Base-by-base conservation (phyloP, 2,329 filamentous ascomycete species). In the Juglanconis oblonga region DNA sequence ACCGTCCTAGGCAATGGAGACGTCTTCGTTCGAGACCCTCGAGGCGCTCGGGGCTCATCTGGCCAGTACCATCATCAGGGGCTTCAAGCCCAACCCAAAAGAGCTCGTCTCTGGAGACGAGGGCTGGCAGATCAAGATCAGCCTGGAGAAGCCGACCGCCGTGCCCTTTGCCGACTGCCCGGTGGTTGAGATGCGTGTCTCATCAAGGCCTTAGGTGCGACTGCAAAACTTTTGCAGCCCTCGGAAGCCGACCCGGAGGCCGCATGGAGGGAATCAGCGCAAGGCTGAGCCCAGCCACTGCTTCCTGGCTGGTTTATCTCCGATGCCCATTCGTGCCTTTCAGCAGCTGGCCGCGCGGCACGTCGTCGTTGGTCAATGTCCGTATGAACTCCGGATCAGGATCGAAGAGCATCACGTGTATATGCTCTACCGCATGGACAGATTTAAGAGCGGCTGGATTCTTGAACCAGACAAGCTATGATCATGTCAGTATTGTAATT, bases 361-460 rank as follows among this genome's bases (percentile, higher is more conserved):
- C 78, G 75, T 96, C 92, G 11, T 87, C 88, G 42, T 85, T 77
- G 5, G 92, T 97, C 63, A 97, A 81, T 58, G 85, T 77, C 55
- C 78, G 76, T 50, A 97, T 74, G 66, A 96, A 91, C 3, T 78
- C 80, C 44, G 80, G 78, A 67, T 94, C 87, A 1, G 92, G 88
- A 66, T 91, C 81, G 72, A 88, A 90, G 57, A 97, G 78, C 92
- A 97, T 92, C 69, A 97, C 88, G 73, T 98, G 94, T 70, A 98
- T 95, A 72, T 98, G 94, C 78, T 97, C 93, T 10, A 98, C 85
- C 1, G 90, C 86, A 67, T 92, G 86, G 33, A 98, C 85, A 31
- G 89, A 95, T 77, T 97, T 97, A 66, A 97, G 77, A 14, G 83
- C 85, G 57, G 80, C 83, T 92, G 92, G 97, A 70, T 98, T 98